Evolutionary conservation across 202 grass and related monocot species (phyloP).

Genomic region (Panicum virgatum): DNA sequence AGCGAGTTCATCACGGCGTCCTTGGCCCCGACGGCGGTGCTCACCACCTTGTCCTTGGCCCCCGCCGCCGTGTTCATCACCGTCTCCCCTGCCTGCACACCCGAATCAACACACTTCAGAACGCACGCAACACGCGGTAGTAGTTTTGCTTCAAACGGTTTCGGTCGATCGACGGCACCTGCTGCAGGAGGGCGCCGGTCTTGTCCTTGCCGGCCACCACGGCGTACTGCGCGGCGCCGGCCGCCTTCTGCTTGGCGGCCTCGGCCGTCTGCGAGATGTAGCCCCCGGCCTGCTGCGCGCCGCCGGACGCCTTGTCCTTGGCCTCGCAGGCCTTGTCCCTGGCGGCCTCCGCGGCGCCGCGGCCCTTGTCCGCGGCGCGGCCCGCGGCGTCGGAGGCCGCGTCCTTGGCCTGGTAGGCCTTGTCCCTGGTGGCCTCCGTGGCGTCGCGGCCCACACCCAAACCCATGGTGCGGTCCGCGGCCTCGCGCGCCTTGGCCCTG

Average conservation of each 20-base stretch:
- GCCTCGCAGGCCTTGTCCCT: slow-evolving; percentile 30
- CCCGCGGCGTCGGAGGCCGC: slow-evolving; percentile 31
- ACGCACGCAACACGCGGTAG: background rate
- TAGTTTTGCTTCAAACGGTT: background rate
- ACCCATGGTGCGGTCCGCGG: slow-evolving; percentile 38
- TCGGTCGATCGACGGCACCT: too few species aligned
- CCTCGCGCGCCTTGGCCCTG: slow-evolving; percentile 51
- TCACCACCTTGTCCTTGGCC: slow-evolving; percentile 55
- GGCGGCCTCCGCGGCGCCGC: too few species aligned
- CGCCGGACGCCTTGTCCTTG: slow-evolving; percentile 39
- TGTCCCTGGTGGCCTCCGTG: slow-evolving; percentile 43
- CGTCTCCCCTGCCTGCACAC: slow-evolving; percentile 57
- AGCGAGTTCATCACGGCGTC: slow-evolving; percentile 59
- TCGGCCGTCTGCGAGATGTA: slow-evolving; percentile 53
- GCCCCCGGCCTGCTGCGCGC: slow-evolving; percentile 44
- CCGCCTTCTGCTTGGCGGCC: slow-evolving; percentile 50
- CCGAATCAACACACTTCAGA: background rate
- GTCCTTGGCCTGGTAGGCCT: slow-evolving; percentile 39
- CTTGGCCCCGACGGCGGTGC: slow-evolving; percentile 44
- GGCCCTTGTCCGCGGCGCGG: slow-evolving; percentile 42
- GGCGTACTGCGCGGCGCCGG: slow-evolving; percentile 49
- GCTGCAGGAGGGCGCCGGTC: slow-evolving; percentile 50
- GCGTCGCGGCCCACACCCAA: slow-evolving; percentile 43
- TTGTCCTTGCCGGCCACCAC: slow-evolving; percentile 60
- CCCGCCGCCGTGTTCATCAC: slow-evolving; percentile 42